A percentile compares a stretch with the other conserved stretches of the same genome.
These are phyloP conservation scores for Beauveria sp. DNA, from an alignment of 2,329 filamentous ascomycete genomes.

Conservation along the genomic window DNA sequence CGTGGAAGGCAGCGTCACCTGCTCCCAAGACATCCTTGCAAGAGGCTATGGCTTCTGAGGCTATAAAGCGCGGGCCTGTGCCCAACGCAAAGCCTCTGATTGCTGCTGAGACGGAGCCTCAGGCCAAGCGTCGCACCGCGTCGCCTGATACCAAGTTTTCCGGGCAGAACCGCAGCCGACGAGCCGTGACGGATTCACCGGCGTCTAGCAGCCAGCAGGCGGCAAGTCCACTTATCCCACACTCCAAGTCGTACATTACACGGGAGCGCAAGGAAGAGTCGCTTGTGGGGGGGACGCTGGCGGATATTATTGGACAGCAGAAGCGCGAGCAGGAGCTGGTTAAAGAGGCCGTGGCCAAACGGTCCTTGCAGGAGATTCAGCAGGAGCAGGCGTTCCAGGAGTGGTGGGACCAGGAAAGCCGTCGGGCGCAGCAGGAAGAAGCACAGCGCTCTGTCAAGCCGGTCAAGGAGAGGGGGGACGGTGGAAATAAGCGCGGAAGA, in stretches of 20 bases:
- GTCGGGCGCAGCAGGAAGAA: conserved; percentile 59
- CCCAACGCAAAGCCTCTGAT: conserved; percentile 35
- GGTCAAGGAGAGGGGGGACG: conserved; percentile 31
- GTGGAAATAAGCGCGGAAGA: conserved; percentile 23
- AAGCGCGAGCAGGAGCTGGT: conserved; percentile 75
- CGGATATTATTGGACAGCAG: conserved; percentile 84
- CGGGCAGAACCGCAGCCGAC: conserved; percentile 41
- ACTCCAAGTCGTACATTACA: conserved; percentile 54
- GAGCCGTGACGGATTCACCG: conserved; percentile 19
- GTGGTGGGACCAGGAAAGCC: conserved; percentile 88
- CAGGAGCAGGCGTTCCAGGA: conserved; percentile 94
- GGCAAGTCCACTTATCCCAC: conserved; percentile 42
- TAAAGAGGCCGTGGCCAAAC: conserved; percentile 76
- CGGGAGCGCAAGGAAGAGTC: conserved; percentile 54
- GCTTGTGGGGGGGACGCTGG: conserved; percentile 64
- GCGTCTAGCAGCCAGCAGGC: conserved; percentile 22
- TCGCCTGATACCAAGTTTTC: conserved; percentile 57
- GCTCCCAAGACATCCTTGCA: conserved; percentile 43
- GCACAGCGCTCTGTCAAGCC: conserved; percentile 34
- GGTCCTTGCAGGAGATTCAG: conserved; percentile 89
- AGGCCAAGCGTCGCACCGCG: conserved; percentile 40
- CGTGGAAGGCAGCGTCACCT: conserved; percentile 57
- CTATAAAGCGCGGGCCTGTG: conserved; percentile 20
- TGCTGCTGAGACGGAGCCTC: conserved; percentile 32
- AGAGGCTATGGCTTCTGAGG: conserved; percentile 34